Conservation (phyloP, 1,139 yeast genomes). For the Taphrina betulina region DNA sequence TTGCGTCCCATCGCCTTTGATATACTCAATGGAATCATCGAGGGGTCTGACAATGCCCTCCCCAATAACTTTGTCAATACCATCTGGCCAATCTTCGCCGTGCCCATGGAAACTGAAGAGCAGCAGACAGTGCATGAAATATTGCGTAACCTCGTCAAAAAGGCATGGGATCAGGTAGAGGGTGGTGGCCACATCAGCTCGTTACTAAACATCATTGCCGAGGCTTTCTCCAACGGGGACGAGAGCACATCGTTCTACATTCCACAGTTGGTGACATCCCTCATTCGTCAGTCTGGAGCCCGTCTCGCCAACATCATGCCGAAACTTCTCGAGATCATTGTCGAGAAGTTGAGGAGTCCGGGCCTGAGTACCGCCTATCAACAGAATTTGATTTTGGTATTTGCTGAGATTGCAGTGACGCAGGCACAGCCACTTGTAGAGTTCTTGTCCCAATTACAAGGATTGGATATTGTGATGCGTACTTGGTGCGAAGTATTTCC, state of each 20-base stretch:
- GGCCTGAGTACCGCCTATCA: slow-evolving; percentile 31
- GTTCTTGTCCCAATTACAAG: slow-evolving; percentile 28
- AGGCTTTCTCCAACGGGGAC: slow-evolving; percentile 22
- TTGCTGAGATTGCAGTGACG: slow-evolving; percentile 33
- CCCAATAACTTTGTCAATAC: slow-evolving; percentile 32
- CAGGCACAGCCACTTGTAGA: slow-evolving; percentile 29
- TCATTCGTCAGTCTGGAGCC: slow-evolving; percentile 29
- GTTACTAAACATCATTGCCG: slow-evolving; percentile 20
- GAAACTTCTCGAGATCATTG: slow-evolving; percentile 24
- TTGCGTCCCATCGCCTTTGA: slow-evolving; percentile 33
- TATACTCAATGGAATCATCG: slow-evolving; percentile 32
- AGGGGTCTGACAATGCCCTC: slow-evolving; percentile 33
- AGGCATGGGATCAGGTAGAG: slow-evolving; percentile 28
- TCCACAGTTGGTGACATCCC: slow-evolving; percentile 31
- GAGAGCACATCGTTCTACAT: slow-evolving; percentile 27
- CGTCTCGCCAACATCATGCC: slow-evolving; percentile 29
- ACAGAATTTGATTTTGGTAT: slow-evolving; percentile 32
- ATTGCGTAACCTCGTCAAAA: slow-evolving; percentile 30
- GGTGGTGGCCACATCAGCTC: slow-evolving; percentile 20
- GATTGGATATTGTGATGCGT: slow-evolving; percentile 33
- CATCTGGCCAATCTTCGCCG: slow-evolving; percentile 33
- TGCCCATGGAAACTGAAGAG: slow-evolving; percentile 32
- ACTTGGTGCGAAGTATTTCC: slow-evolving; percentile 36
- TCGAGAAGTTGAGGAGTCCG: slow-evolving; percentile 9
- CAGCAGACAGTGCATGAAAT: slow-evolving; percentile 33